Evolutionary conservation across 768 basidiomycete genomes (phyloP).

Genomic region (Mrakia gelida): DNA sequence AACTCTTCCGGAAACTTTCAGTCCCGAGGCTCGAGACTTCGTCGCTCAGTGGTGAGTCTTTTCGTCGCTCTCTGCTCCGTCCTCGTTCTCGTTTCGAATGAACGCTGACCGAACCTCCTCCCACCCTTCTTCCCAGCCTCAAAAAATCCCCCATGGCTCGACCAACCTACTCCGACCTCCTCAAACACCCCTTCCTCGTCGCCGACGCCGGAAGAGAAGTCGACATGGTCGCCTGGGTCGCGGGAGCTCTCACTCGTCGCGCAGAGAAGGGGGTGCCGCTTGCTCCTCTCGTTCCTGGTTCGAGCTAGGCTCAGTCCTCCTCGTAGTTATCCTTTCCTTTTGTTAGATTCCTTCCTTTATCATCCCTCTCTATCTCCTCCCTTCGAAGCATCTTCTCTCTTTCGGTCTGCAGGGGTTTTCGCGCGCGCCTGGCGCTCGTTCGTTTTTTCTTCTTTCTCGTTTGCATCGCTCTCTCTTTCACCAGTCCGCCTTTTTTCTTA

Average conservation of each 20-base stretch:
- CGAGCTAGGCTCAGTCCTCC: neutral
- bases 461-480: too few relatives aligned
- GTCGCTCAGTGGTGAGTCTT: conserved; percentile 60
- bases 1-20: conserved; percentile 68
- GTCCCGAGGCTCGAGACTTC: conserved; percentile 71
- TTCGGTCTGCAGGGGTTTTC: too few relatives aligned
- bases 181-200: conserved; percentile 75
- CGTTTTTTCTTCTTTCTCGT: too few relatives aligned
- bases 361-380: neutral
- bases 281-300: conserved; percentile 13
- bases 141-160: conserved; percentile 72
- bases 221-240: conserved; percentile 83
- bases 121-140: conserved; percentile 45
- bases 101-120: conserved; percentile 20
- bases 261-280: conserved; percentile 32
- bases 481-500: too few relatives aligned
- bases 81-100: neutral
- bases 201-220: conserved; percentile 60
- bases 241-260: conserved; percentile 42
- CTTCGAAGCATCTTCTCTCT: neutral
- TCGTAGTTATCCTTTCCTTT: neutral
- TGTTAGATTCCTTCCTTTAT: neutral
- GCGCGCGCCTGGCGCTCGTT: too few relatives aligned
- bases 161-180: conserved; percentile 75
- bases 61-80: too few relatives aligned